Conservation (phyloP, 1,284 basidiomycete genomes). For the Cutaneotrichosporon spelunceum region DNA sequence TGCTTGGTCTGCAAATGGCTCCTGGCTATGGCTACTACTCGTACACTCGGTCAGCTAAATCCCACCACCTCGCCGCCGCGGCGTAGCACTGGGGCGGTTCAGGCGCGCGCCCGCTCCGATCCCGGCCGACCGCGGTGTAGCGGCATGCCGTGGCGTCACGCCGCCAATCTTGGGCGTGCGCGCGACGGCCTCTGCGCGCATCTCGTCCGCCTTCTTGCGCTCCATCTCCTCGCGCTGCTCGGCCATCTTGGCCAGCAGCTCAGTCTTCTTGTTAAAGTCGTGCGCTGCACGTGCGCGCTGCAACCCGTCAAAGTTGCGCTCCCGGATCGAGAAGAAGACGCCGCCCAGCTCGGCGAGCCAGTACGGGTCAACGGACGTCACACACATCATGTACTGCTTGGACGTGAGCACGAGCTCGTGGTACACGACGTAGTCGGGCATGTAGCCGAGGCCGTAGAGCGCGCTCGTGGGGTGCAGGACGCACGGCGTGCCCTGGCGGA, state of each 20-base stretch:
- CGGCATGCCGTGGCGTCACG: slow-evolving; percentile 43
- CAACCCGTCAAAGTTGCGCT: slow-evolving; percentile 85
- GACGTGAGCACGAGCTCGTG: slow-evolving; percentile 92
- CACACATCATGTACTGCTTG: slow-evolving; percentile 93
- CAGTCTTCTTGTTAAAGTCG: slow-evolving; percentile 83
- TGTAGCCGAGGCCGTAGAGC: slow-evolving; percentile 92
- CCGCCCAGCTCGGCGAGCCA: slow-evolving; percentile 93
- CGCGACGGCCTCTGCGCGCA: slow-evolving; percentile 60
- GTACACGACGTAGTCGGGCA: slow-evolving; percentile 93
- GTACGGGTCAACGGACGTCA: slow-evolving; percentile 89
- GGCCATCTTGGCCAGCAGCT: slow-evolving; percentile 81
- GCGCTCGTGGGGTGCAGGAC: slow-evolving; percentile 90
- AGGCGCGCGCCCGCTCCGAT: slow-evolving; percentile 62
- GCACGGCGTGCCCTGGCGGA: slow-evolving; percentile 71
- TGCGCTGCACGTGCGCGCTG: slow-evolving; percentile 68
- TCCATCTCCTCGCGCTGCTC: slow-evolving; percentile 71
- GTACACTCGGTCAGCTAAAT: slow-evolving; percentile 30
- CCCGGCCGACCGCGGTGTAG: slow-evolving; percentile 59
- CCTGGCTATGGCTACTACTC: background rate
- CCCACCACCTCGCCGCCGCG: slow-evolving; percentile 52
- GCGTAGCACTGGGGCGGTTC: slow-evolving; percentile 46
- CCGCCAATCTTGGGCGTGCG: slow-evolving; percentile 70
- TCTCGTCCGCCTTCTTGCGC: slow-evolving; percentile 59
- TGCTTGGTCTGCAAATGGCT: too few species aligned
- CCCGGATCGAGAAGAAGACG: slow-evolving; percentile 90